These are phyloP conservation scores for Agroathelia rolfsii DNA, from an alignment of 1,284 basidiomycete genomes.

Conservation along the genomic window DNA sequence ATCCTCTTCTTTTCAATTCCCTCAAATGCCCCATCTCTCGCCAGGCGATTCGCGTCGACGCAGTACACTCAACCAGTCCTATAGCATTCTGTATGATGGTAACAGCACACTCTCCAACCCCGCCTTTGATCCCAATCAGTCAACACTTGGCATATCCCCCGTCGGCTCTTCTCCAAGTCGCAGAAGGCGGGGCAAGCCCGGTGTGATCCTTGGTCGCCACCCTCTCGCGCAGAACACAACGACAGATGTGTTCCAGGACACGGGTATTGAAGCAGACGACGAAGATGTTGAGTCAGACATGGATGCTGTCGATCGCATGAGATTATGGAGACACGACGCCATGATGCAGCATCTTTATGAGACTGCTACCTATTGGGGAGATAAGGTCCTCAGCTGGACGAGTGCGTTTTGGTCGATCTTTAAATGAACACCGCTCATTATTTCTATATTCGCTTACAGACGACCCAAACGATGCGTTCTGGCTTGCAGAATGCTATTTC, in stretches of 20 bases:
- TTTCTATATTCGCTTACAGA: conserved; percentile 32
- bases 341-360: conserved; percentile 97
- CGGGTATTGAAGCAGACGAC: conserved; percentile 46
- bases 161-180: conserved; percentile 50
- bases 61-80: no score
- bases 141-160: conserved; percentile 60
- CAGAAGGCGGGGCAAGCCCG: conserved; percentile 31
- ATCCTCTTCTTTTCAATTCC: no score
- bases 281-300: conserved; percentile 57
- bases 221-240: conserved; percentile 71
- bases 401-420: conserved; percentile 44
- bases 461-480: conserved; percentile 95
- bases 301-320: conserved; percentile 89
- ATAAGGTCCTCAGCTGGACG: conserved; percentile 91
- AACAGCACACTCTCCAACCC: no score
- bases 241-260: conserved; percentile 65
- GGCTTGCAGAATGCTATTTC: conserved; percentile 97
- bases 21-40: no score
- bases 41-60: no score
- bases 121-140: conserved; percentile 67
- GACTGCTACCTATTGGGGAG: conserved; percentile 97
- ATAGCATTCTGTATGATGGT: no score
- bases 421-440: conserved; percentile 8
- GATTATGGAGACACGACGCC: conserved; percentile 94
- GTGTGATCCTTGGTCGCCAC: conserved; percentile 42